phyloP scores from a whole-genome alignment of 495 filamentous ascomycete species.

The Letharia lupina region DNA sequence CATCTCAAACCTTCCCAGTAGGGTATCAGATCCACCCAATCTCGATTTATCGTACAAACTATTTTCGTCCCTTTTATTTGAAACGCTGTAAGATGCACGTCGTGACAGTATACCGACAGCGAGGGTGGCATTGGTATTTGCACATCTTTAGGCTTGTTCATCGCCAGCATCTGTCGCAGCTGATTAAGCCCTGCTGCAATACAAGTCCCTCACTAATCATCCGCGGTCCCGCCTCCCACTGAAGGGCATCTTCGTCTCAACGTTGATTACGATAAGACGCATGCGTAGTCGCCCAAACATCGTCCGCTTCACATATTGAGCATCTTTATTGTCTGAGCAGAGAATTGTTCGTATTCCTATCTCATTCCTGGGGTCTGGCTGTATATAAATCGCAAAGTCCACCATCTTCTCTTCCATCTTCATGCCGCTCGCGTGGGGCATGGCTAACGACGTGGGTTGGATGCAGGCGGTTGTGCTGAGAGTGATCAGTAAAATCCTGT shows the following conservation, averaged over 20 bases:
- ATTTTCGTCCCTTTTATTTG: not conserved
- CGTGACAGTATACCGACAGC: constrained; percentile 2
- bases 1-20: not conserved
- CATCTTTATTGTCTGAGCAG: not conserved
- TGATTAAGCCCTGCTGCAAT: not conserved
- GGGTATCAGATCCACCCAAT: not conserved
- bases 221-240: not conserved
- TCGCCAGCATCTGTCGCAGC: not conserved
- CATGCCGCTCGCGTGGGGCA: not conserved
- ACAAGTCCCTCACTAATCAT: constrained; percentile 1
- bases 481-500: not conserved
- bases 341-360: not conserved
- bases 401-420: not conserved
- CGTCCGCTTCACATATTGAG: not conserved
- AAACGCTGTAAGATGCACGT: constrained; percentile 2
- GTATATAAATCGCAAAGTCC: not conserved
- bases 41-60: not conserved
- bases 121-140: not conserved
- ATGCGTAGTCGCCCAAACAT: not conserved
- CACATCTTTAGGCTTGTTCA: not conserved
- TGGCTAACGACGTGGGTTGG: not conserved
- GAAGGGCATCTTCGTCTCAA: constrained; percentile 6
- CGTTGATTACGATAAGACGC: not conserved
- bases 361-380: not conserved
- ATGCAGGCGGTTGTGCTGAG: not conserved